Base-by-base conservation (phyloP, 345 rosid genomes). In the Lepidium africanum region DNA sequence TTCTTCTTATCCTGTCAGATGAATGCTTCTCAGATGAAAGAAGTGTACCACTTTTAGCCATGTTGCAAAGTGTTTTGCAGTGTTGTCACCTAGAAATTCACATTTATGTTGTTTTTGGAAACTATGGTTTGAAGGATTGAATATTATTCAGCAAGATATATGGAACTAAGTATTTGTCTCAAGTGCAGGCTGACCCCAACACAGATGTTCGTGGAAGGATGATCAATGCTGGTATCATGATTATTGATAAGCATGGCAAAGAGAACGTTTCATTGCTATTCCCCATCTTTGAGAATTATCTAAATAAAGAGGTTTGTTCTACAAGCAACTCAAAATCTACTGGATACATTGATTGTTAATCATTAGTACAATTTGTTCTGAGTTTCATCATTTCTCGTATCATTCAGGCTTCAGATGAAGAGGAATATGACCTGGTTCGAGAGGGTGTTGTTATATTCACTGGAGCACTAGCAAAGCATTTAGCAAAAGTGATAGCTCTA, bases 401-500 rank as follows among this genome's bases (percentile, higher is more conserved):
- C 67, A 71, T 69, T 67, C 76, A 94, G 99, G 90, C 97, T 59
- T 82, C 95, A 10, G 87, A 94, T 82, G 99, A 94, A 81, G 87
- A 86, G 63, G 86, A 81, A 61, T 94, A 94, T 75, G 99, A 91
- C 83, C 80, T 91, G 73, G 95, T 94, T 75, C 96, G 97, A 46
- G 99, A 94, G 78, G 97, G 97, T 75, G 99, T 94, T 37, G 99
- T 94, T 58, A 91, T 94, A 75, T 94, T 91, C 69, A 86, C 92
- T 37, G 99, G 97, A 74, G 97, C 99, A 64, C 76, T 94, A 70
- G 97, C 99, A 21, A 91, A 89, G 70, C 99, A 91, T 78, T 75
- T 94, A 71, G 85, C 81, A 7, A 91, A 86, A 91, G 98, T 93
- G 61, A 63, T 59, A 40, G 37, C 55, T 51, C 68, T 54, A 53